Evolutionary conservation across 1,284 basidiomycete genomes (phyloP).

Genomic region (Coriolopsis trogii): DNA sequence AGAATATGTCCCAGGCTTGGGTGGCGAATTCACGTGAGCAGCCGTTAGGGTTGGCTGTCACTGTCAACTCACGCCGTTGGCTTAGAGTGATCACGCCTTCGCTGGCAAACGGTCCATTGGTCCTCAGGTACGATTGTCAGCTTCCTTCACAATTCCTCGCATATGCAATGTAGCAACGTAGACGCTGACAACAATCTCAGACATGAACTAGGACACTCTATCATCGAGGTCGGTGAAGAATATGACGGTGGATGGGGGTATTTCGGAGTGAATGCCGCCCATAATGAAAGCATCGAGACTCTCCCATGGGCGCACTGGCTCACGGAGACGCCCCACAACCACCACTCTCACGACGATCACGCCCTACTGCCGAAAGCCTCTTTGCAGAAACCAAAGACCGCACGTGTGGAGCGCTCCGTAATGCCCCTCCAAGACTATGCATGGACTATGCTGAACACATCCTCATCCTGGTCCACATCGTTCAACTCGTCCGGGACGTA

Average conservation of each 20-base stretch:
- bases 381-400: constrained; percentile 1
- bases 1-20: constrained; percentile 53
- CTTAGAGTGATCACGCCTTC: constrained; percentile 79
- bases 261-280: constrained; percentile 71
- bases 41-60: neutral
- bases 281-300: constrained; percentile 39
- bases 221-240: constrained; percentile 82
- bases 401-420: constrained; percentile 66
- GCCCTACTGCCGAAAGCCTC: neutral
- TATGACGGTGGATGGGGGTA: constrained; percentile 84
- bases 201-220: constrained; percentile 85
- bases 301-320: constrained; percentile 80
- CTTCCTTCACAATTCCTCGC: no score
- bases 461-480: constrained; percentile 54
- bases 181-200: no score
- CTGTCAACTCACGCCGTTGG: neutral
- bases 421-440: constrained; percentile 81
- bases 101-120: constrained; percentile 74
- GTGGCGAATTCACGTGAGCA: constrained; percentile 80
- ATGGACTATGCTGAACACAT: constrained; percentile 71
- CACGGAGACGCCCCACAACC: constrained; percentile 36
- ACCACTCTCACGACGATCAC: constrained; percentile 12
- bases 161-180: no score
- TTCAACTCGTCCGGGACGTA: constrained; percentile 74
- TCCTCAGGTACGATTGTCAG: constrained; percentile 55